Percentiles rank a stretch among this genome's conserved stretches.
These are phyloP conservation scores for Ogataea polymorpha DNA, from an alignment of 805 yeast genomes.

Conservation along the genomic window DNA sequence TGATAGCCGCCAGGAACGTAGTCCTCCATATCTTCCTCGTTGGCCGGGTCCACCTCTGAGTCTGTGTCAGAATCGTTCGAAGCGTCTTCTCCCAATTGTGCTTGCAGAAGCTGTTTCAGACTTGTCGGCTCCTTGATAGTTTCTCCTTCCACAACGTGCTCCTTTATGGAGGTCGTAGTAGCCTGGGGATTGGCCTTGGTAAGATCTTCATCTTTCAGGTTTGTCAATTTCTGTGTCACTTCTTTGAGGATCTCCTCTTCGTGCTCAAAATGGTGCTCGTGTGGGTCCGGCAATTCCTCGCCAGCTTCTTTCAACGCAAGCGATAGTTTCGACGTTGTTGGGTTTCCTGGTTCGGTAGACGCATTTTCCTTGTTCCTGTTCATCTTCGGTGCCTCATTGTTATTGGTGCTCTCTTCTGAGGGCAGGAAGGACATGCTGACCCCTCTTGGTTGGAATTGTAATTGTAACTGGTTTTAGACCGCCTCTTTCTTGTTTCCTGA, in stretches of 20 bases:
- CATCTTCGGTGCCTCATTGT: not conserved
- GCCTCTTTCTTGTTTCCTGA: too few species aligned
- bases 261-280: slow-evolving; percentile 24
- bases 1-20: slow-evolving; percentile 94
- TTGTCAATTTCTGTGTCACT: slow-evolving; percentile 26
- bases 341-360: slow-evolving; percentile 3
- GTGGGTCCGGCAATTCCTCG: slow-evolving; percentile 21
- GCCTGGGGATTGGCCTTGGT: slow-evolving; percentile 12
- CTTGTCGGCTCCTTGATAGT: slow-evolving; percentile 4
- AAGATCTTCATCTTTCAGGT: slow-evolving; percentile 22
- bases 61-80: slow-evolving; percentile 27
- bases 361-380: slow-evolving; percentile 8
- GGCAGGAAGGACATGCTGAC: slow-evolving; percentile 2
- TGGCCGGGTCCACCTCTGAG: slow-evolving; percentile 36
- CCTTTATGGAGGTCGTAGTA: slow-evolving; percentile 6
- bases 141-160: slow-evolving; percentile 11
- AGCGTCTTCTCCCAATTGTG: slow-evolving; percentile 36
- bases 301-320: slow-evolving; percentile 27
- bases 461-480: too few species aligned
- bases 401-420: slow-evolving; percentile 1
- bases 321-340: slow-evolving; percentile 29
- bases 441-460: not conserved
- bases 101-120: slow-evolving; percentile 7
- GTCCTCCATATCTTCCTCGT: slow-evolving; percentile 85
- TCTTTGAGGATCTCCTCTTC: slow-evolving; percentile 28